These are phyloP conservation scores for Oxytropis ochrocephala DNA, from an alignment of 306 rosid genomes.

Conservation along the genomic window DNA sequence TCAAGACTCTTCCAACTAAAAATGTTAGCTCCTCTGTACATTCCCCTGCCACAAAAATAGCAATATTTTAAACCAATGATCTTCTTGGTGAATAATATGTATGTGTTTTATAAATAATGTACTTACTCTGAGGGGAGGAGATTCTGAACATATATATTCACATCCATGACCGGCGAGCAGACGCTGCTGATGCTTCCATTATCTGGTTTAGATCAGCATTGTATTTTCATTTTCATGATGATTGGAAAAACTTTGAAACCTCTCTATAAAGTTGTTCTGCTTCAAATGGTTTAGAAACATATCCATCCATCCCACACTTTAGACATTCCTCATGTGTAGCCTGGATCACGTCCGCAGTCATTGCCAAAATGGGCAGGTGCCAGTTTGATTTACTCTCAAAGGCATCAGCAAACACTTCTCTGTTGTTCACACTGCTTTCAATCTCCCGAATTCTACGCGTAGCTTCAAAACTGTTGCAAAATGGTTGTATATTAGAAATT, in stretches of 20 bases:
- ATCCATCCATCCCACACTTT: constrained; percentile 83
- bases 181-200: constrained; percentile 17
- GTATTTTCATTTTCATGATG: constrained; percentile 25
- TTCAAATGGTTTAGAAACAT: constrained; percentile 95
- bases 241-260: constrained; percentile 64
- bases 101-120: not conserved
- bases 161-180: constrained; percentile 27
- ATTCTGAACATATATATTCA: constrained; percentile 31
- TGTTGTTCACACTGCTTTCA: constrained; percentile 35
- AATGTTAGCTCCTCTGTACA: constrained; percentile 45
- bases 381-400: constrained; percentile 32
- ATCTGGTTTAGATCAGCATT: constrained; percentile 24
- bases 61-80: constrained; percentile 26
- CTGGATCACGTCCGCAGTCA: constrained; percentile 98
- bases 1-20: constrained; percentile 29
- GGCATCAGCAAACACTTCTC: constrained; percentile 35
- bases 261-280: constrained; percentile 92
- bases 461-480: constrained; percentile 67
- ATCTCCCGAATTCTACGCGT: constrained; percentile 54
- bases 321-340: constrained; percentile 80
- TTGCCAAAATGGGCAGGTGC: constrained; percentile 86
- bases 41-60: constrained; percentile 34
- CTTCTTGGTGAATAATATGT: not conserved
- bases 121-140: constrained; percentile 49
- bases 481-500: not conserved